Evolutionary conservation across 345 rosid genomes (phyloP).

Genomic region (Gossypium bickii): DNA sequence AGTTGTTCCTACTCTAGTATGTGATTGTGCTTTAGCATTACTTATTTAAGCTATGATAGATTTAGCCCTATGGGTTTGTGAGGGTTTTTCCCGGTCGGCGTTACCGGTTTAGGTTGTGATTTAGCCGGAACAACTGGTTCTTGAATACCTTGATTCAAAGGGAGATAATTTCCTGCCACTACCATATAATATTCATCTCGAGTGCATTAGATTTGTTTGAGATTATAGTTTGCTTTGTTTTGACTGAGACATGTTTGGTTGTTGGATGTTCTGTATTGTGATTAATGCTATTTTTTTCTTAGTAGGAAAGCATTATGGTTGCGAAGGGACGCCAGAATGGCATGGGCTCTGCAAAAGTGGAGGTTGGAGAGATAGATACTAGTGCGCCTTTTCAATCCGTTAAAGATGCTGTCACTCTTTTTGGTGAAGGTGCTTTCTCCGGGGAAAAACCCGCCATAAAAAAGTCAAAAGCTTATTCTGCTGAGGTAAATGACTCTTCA

Average conservation of each 20-base stretch:
- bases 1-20: background rate
- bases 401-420: conserved; percentile 84
- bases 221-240: background rate
- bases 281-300: background rate
- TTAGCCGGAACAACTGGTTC: background rate
- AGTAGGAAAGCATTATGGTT: conserved; percentile 46
- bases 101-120: background rate
- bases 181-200: background rate
- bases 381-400: conserved; percentile 98
- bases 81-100: background rate
- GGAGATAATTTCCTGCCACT: background rate
- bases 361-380: conserved; percentile 96
- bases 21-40: background rate
- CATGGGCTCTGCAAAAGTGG: conserved; percentile 56
- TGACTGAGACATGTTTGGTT: background rate
- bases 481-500: conserved; percentile 53
- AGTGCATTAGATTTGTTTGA: background rate
- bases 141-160: background rate
- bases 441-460: conserved; percentile 66
- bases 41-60: background rate
- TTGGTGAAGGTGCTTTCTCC: conserved; percentile 86
- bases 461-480: conserved; percentile 66
- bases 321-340: conserved; percentile 53
- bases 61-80: background rate
- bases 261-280: background rate